phyloP scores from a whole-genome alignment of 176 grass and related monocot genomes.

The Paspalum vaginatum region DNA sequence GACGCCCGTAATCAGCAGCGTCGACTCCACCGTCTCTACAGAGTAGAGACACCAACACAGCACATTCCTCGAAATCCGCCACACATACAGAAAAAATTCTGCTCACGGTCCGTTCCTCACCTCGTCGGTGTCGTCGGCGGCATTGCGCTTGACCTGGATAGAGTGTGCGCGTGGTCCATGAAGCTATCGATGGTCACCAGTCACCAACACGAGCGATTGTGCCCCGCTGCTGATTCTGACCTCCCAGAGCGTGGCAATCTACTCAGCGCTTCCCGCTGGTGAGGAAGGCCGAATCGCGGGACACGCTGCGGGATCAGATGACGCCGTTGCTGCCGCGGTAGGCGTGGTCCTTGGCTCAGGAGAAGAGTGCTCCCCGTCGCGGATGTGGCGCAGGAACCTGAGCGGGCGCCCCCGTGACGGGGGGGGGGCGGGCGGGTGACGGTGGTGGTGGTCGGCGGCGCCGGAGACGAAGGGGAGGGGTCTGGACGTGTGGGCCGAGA shows the following conservation, averaged over 20 bases:
- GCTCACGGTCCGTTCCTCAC: slow-evolving; percentile 45
- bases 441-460: too few relatives aligned
- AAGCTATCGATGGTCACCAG: slow-evolving; percentile 85
- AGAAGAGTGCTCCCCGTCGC: slow-evolving; percentile 87
- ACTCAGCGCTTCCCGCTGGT: slow-evolving; percentile 68
- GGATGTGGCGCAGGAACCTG: slow-evolving; percentile 85
- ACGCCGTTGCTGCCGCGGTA: slow-evolving; percentile 90
- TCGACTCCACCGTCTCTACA: slow-evolving; percentile 66
- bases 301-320: slow-evolving; percentile 81
- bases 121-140: slow-evolving; percentile 53
- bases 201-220: too few relatives aligned
- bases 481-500: too few relatives aligned
- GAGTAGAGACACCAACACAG: slow-evolving; percentile 4
- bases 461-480: too few relatives aligned
- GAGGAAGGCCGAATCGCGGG: slow-evolving; percentile 71
- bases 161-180: slow-evolving; percentile 61
- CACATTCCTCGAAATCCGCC: not conserved
- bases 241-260: slow-evolving; percentile 82
- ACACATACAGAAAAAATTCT: not conserved
- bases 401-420: slow-evolving; percentile 61
- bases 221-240: slow-evolving; percentile 62
- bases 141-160: slow-evolving; percentile 69
- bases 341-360: slow-evolving; percentile 87
- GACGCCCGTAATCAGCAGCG: too few relatives aligned
- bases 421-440: too few relatives aligned